Percentiles rank a stretch among this genome's conserved stretches.
These are phyloP conservation scores for Talaromyces thailandensis DNA, from an alignment of 495 filamentous ascomycete genomes.

Conservation along the genomic window DNA sequence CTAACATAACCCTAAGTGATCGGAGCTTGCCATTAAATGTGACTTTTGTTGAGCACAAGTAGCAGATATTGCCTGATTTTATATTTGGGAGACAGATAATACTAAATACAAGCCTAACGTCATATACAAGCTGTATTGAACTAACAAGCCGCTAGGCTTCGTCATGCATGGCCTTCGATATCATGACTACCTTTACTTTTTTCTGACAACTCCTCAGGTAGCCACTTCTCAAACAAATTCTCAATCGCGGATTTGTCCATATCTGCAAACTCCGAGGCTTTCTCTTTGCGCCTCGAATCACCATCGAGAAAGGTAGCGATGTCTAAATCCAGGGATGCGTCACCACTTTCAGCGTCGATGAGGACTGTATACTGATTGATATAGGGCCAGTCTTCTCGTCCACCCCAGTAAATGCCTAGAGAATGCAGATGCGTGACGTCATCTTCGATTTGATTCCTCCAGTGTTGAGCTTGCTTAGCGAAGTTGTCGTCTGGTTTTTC, in stretches of 20 bases:
- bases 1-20: neutral
- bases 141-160: neutral
- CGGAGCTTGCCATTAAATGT: neutral
- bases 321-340: neutral
- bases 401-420: neutral
- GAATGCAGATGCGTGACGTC: neutral
- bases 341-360: neutral
- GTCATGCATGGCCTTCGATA: neutral
- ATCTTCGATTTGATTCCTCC: neutral
- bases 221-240: neutral
- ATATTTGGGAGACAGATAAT: neutral
- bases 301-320: neutral
- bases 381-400: neutral
- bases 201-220: neutral
- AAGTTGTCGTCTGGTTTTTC: neutral
- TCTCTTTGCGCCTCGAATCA: neutral
- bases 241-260: neutral
- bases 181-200: neutral
- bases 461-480: neutral
- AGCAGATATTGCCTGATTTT: neutral
- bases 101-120: neutral
- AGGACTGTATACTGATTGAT: constrained; percentile 3
- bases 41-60: no score
- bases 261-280: neutral
- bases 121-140: neutral